Conservation (phyloP, 192 early-diverging fungal species). For the Rhizoclosmatium globosum region DNA sequence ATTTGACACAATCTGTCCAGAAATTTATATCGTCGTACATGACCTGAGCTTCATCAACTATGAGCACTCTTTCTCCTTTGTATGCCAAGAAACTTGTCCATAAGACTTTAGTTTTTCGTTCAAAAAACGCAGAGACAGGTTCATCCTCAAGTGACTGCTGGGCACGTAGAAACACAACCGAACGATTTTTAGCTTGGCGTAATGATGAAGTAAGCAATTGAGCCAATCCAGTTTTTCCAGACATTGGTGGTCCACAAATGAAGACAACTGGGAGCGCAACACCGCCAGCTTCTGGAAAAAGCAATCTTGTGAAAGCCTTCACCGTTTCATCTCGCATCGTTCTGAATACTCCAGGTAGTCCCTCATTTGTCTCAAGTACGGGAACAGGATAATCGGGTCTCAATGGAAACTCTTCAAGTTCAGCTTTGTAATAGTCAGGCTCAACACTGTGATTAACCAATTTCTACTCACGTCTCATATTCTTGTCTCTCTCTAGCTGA, state of each 20-base stretch:
- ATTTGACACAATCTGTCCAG: neutral
- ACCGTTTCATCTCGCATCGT: neutral
- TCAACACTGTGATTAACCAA: no score
- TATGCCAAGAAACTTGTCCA: neutral
- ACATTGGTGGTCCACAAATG: neutral
- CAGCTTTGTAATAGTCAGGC: no score
- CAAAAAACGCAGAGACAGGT: neutral
- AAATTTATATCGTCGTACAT: neutral
- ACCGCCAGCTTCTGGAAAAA: neutral
- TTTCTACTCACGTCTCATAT: no score
- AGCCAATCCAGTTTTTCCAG: neutral
- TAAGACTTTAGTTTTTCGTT: neutral
- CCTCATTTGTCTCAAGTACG: neutral
- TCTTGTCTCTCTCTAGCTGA: no score
- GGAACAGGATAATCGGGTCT: no score
- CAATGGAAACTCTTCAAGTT: no score
- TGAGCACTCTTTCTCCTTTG: neutral
- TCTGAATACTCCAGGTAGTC: neutral
- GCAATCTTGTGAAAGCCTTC: neutral
- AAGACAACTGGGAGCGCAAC: neutral
- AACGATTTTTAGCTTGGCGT: neutral
- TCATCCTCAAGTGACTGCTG: neutral
- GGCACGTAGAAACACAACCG: neutral
- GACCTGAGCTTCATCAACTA: neutral
- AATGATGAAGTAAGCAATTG: neutral